Base-by-base conservation (phyloP, 495 filamentous ascomycete species). In the Cercophora samala region DNA sequence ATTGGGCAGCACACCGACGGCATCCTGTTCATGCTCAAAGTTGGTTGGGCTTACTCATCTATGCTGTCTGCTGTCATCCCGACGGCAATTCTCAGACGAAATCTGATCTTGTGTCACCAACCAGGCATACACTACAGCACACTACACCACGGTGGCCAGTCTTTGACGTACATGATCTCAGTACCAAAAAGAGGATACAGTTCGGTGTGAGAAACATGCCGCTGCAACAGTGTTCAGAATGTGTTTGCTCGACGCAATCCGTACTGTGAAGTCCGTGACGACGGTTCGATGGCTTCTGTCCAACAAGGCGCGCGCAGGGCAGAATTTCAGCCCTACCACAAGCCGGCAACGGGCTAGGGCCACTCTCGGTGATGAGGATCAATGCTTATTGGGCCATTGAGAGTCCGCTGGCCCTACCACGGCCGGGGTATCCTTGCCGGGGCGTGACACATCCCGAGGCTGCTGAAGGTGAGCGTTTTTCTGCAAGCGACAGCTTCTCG, bases 291-390 rank as follows among this genome's bases (percentile, higher is more conserved):
- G 58, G 58, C 58, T 60, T 60, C 26, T 26, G 22, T 23, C 8
- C 58, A 60, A 23, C 1, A n/a, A n/a, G n/a, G n/a, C n/a, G 24
- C 24, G 29, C 58, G 58, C 58, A 60, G 58, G 58, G 58, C 58
- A 60, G 58, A 60, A 60, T 60, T 22, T 60, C 58, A 60, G 58
- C 58, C 58, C 58, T 60, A 60, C 58, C 58, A 29, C 26, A 21
- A 25, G 37, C 13, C 37, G 8, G 2, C 37, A 46, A 2, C 37
- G 37, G 13, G 37, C 37, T 46, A 46, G 37, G 37, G 37, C 37
- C 37, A 46, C 11, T 46, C 37, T 46, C 37, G 5, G 37, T 46
- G 37, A 5, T 46, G 37, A 46, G 37, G 37, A 46, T 46, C 37
- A 1, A 46, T 46, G 37, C 37, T 46, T 46, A 46, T 46, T 46